Percentiles rank a stretch among this genome's conserved stretches.
These are phyloP conservation scores for Mucor mucedo DNA, from an alignment of 371 early-diverging fungal genomes.

Conservation along the genomic window DNA sequence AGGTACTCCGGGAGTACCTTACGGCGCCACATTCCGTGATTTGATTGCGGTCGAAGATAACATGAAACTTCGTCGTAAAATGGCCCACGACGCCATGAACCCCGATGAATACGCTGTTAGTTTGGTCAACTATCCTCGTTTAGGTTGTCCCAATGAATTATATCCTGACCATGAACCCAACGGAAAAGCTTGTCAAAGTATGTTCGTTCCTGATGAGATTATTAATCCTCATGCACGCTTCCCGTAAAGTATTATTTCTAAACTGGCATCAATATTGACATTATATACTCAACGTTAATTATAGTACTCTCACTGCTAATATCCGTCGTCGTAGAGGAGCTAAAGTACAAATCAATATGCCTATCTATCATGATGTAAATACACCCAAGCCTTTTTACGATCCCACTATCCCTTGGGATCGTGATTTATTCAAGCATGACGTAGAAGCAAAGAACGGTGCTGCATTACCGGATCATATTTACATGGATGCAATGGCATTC, in stretches of 20 bases:
- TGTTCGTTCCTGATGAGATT: constrained; percentile 94
- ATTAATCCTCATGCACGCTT: constrained; percentile 97
- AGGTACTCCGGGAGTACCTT: constrained; percentile 92
- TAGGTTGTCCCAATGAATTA: constrained; percentile 81
- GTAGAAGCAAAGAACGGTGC: constrained; percentile 73
- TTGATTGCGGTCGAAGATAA: constrained; percentile 85
- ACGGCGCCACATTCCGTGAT: constrained; percentile 84
- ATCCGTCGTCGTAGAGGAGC: constrained; percentile 91
- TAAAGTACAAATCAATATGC: constrained; percentile 93
- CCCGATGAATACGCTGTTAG: constrained; percentile 80
- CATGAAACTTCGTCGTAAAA: constrained; percentile 85
- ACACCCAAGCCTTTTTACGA: constrained; percentile 93
- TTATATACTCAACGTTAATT: not conserved
- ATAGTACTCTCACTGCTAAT: constrained; percentile 90
- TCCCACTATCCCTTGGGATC: constrained; percentile 77
- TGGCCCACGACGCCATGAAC: constrained; percentile 68
- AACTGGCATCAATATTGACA: not conserved
- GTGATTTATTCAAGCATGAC: constrained; percentile 64
- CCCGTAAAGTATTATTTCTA: constrained; percentile 58
- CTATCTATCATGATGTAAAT: constrained; percentile 80
- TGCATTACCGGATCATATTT: constrained; percentile 91
- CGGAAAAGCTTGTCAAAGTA: constrained; percentile 73
- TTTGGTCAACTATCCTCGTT: constrained; percentile 88
- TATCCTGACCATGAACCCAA: constrained; percentile 74
- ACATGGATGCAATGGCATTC: constrained; percentile 99